phyloP scores from a whole-genome alignment of 2,329 filamentous ascomycete species.

The Chaetomiaceae sp. region DNA sequence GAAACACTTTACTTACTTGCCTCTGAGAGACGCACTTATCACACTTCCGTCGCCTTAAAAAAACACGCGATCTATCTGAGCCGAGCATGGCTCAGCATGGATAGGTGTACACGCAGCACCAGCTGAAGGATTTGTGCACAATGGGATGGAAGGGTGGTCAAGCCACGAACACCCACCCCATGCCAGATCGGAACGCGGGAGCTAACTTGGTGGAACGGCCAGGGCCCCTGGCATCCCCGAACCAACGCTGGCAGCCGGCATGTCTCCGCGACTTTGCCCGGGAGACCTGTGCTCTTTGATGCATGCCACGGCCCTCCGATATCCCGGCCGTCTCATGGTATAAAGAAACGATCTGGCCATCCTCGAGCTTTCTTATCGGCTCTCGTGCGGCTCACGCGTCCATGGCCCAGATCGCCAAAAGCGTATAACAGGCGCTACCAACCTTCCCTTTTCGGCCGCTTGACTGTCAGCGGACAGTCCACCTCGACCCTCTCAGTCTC shows the following conservation, averaged over 20 bases:
- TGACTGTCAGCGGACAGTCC: slow-evolving; percentile 23
- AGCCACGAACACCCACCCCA: no score
- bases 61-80: not conserved
- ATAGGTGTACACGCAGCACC: not conserved
- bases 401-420: not conserved
- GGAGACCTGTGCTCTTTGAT: slow-evolving; percentile 5
- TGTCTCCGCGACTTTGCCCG: slow-evolving; percentile 12
- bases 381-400: not conserved
- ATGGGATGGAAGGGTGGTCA: no score
- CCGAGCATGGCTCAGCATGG: not conserved
- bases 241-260: slow-evolving; percentile 12
- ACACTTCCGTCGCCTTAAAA: no score
- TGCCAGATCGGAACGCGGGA: no score
- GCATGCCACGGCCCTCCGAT: not conserved
- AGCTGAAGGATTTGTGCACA: no score
- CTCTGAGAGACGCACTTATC: no score
- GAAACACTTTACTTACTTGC: no score
- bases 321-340: not conserved
- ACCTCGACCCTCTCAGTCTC: not conserved
- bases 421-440: not conserved
- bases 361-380: not conserved
- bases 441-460: slow-evolving; percentile 14
- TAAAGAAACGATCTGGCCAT: slow-evolving; percentile 6
- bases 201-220: no score
- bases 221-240: slow-evolving; percentile 8